Evolutionary conservation across 2,329 filamentous ascomycete genomes (phyloP), one percentile per base, ranked within the genome.

Genomic region (Phialophora expanda): DNA sequence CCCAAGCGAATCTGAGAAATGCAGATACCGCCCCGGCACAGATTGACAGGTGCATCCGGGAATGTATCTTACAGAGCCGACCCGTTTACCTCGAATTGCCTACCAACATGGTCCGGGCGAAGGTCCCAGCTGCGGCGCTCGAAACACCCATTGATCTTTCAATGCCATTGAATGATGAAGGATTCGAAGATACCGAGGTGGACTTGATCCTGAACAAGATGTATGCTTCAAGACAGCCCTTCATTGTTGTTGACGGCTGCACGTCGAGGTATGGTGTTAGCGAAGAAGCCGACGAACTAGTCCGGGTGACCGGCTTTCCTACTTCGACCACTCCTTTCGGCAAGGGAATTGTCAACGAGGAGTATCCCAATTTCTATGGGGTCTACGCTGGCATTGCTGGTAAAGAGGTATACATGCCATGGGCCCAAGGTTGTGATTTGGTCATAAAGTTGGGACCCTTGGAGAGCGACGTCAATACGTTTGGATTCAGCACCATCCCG

Each of bases 81-180:
- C 86, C 86, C 0, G 86, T 85, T 0, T 87, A 86, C 65, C 81
- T 87, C 22, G 81, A 85, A 67, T 70, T 88, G 4, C 86, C 85
- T 2, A 73, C 69, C 46, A 68, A 71, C 48, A 70, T 72, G 70
- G 70, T 72, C 44, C 66, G 65, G 38, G 63, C 65, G 2, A 65
- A 60, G 59, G 69, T 73, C 3, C 56, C 67, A 9, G 56, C 67
- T 8, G 61, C 65, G 3, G 32, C 41, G 4, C 62, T 72, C 11
- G 54, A 64, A 9, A 67, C 32, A 12, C 66, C 69, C 5, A 66
- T 72, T 34, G 65, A 73, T 44, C 62, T 69, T n/a, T 63, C 69
- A 4, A 62, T 68, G n/a, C 56, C 66, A 14, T 32, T 57, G 30
- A 71, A 67, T 20, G 70, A 70, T 51, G 69, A 72, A 54, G 69